Base-by-base conservation (phyloP, 805 yeast species). In the Komagataella pseudopastoris region DNA sequence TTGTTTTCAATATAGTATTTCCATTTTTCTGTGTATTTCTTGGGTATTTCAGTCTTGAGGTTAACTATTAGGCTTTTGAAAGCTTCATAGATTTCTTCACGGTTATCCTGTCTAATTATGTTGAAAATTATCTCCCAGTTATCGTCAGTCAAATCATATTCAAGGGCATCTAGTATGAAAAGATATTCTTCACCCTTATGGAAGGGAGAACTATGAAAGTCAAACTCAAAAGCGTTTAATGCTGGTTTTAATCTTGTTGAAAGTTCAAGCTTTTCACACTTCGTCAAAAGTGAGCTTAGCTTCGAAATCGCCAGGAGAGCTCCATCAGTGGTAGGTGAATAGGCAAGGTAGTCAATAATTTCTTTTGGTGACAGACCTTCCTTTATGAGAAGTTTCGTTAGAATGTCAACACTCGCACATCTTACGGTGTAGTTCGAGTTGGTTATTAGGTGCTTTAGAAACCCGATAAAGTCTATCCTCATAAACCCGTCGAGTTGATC, bases 351-450 rank as follows among this genome's bases (percentile, higher is more conserved):
- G 10, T 24, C 36, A 20, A 23, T 17, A 14, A 48, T 8, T 20
- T 44, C 52, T 4, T 22, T 17, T n/a, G 12, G 36, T 24, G 30
- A 23, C n/a, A 16, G 36, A 36, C 36, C 44, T n/a, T n/a, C 24
- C n/a, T 46, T 43, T 17, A 18, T 44, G 1, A 61, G 14, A 10
- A 68, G 51, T 4, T 46, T 18, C 2, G 46, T 59, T 16, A 80
- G 55, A 4, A 76, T 66, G 16, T 55, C 51, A 0, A 78, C 69
- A 10, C 77, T 75, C 16, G 74, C 53, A 30, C 71, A 66, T 43
- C 77, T 66, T 0, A 72, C 54, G 0, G 69, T 74, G 47, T 71
- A 68, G 51, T 77, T 76, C 39, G 69, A 63, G 49, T 71, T 64
- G 18, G 71, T 54, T 7, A 68, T 67, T 18, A 67, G 66, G 0